Evolutionary conservation across 257 asterid genomes (phyloP).

Genomic region (Mitragyna speciosa): DNA sequence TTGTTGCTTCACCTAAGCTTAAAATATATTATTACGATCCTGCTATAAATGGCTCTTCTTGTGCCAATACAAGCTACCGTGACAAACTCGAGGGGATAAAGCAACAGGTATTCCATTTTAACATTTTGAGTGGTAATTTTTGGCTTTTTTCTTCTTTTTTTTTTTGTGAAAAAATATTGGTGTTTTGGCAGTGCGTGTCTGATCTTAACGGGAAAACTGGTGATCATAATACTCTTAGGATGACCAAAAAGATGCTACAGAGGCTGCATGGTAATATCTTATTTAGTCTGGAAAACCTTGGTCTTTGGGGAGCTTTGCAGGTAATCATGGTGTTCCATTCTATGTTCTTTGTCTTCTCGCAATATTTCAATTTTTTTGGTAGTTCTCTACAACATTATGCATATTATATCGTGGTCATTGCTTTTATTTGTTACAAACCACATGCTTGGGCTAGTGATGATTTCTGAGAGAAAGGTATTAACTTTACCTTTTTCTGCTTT

Average conservation of each 20-base stretch:
- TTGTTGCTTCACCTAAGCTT: conserved; percentile 73
- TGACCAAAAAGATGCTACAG: conserved; percentile 56
- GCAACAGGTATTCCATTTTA: conserved; percentile 59
- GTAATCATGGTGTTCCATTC: conserved; percentile 39
- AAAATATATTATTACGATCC: conserved; percentile 60
- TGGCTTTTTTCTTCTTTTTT: background rate
- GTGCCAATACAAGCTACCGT: conserved; percentile 32
- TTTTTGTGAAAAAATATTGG: conserved; percentile 13
- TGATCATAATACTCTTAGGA: conserved; percentile 55
- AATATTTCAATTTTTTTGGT: background rate
- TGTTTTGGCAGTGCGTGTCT: conserved; percentile 53
- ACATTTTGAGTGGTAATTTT: conserved; percentile 21
- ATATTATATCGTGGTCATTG: background rate
- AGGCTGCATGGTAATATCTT: conserved; percentile 61
- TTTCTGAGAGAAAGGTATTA: conserved; percentile 15
- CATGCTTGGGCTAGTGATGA: background rate
- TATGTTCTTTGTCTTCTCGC: background rate
- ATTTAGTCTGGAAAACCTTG: conserved; percentile 80
- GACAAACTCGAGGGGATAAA: conserved; percentile 72
- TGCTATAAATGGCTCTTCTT: conserved; percentile 31
- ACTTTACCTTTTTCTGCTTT: conserved; percentile 29
- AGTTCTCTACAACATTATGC: background rate
- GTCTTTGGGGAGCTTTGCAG: conserved; percentile 90
- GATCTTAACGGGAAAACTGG: conserved; percentile 39
- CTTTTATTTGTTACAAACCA: background rate